These are phyloP conservation scores for Pyrenula massariospora DNA, from an alignment of 495 filamentous ascomycete genomes.

Conservation along the genomic window DNA sequence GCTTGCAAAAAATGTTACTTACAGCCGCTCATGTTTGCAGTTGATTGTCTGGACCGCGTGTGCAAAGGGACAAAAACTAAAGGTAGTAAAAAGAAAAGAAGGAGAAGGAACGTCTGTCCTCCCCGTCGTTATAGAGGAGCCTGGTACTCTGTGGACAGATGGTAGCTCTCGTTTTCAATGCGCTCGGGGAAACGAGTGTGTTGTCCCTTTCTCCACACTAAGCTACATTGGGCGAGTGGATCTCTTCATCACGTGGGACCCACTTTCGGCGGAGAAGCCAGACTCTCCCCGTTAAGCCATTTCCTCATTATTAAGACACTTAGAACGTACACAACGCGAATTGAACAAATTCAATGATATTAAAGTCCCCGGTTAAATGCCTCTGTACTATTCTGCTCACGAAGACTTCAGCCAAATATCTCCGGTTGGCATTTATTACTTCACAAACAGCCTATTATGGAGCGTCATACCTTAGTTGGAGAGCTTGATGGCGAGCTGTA, in stretches of 20 bases:
- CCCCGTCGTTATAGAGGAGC: not conserved
- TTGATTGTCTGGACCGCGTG: not conserved
- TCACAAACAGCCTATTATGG: not conserved
- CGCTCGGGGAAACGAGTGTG: not conserved
- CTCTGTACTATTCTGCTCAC: not conserved
- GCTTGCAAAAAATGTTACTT: slow-evolving; percentile 16
- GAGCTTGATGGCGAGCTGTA: too few species aligned
- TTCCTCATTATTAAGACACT: too few species aligned
- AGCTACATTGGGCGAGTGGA: not conserved
- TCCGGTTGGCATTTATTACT: not conserved
- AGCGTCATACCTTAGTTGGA: too few species aligned
- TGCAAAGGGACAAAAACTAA: not conserved
- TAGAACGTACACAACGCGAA: not conserved
- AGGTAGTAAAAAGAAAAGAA: not conserved
- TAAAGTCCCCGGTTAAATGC: not conserved
- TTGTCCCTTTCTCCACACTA: not conserved
- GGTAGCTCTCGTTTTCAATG: not conserved
- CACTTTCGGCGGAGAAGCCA: not conserved
- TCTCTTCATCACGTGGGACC: not conserved
- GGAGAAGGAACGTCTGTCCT: not conserved
- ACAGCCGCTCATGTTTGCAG: slow-evolving; percentile 48
- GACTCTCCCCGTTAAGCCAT: not conserved
- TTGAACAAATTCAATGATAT: not conserved
- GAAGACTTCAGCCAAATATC: not conserved
- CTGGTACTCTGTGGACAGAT: not conserved